Conservation (phyloP, 1,284 basidiomycete genomes). For the Malassezia vespertilionis region DNA sequence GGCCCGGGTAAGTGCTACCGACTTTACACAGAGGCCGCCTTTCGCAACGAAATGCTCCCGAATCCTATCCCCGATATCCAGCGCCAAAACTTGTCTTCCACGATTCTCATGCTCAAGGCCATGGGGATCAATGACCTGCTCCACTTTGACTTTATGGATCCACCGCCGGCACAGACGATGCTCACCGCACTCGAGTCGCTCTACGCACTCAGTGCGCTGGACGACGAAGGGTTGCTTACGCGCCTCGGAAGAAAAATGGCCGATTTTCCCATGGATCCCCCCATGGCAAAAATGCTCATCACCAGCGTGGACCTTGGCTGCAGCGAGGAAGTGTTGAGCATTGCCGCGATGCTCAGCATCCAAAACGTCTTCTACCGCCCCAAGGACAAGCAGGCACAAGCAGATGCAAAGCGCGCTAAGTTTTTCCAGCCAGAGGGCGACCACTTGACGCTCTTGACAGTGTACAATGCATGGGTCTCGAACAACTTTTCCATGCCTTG, state of each 20-base stretch:
- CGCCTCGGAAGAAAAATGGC: constrained; percentile 95
- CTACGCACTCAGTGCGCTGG: constrained; percentile 86
- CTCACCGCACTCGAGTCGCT: constrained; percentile 83
- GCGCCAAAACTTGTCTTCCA: constrained; percentile 80
- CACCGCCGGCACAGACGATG: constrained; percentile 90
- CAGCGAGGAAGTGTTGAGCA: constrained; percentile 89
- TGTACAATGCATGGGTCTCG: constrained; percentile 96
- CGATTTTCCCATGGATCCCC: constrained; percentile 95
- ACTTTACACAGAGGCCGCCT: constrained; percentile 92
- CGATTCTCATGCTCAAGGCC: constrained; percentile 89
- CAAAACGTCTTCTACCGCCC: constrained; percentile 95
- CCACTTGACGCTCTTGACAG: constrained; percentile 82
- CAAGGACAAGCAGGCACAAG: constrained; percentile 97
- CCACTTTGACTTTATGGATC: constrained; percentile 99
- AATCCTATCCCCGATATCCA: constrained; percentile 96
- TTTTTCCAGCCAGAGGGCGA: constrained; percentile 77
- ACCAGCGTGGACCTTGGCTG: constrained; percentile 90
- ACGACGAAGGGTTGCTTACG: constrained; percentile 90
- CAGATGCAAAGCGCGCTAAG: constrained; percentile 96
- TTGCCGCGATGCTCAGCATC: constrained; percentile 94
- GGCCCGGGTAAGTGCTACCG: constrained; percentile 98
- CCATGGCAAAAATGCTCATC: constrained; percentile 93
- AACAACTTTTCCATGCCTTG: constrained; percentile 82
- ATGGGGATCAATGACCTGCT: constrained; percentile 98
- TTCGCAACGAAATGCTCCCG: constrained; percentile 96